Conservation (phyloP, 768 basidiomycete species). For the Xerocomellus amylosporus region DNA sequence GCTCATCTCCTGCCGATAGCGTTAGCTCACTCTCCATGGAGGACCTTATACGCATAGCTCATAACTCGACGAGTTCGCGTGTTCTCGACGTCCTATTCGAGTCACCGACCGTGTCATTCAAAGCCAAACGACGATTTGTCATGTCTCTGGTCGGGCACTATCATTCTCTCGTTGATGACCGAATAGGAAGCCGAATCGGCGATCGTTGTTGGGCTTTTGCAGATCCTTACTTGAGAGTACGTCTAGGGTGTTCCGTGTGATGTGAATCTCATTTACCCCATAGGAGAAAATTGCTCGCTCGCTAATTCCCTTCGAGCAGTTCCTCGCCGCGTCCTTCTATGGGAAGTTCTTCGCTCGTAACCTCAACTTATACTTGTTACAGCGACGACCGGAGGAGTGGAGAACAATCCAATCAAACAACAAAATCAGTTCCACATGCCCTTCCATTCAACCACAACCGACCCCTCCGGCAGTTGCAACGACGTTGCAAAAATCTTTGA, state of each 20-base stretch:
- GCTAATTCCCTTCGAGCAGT: slow-evolving; percentile 66
- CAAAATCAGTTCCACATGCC: slow-evolving; percentile 24
- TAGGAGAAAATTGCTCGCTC: slow-evolving; percentile 92
- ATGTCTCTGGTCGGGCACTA: slow-evolving; percentile 76
- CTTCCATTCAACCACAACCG: background rate
- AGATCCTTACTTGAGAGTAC: slow-evolving; percentile 90
- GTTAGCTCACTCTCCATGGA: slow-evolving; percentile 55
- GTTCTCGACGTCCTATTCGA: slow-evolving; percentile 78
- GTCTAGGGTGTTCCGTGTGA: background rate
- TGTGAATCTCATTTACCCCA: slow-evolving; percentile 1
- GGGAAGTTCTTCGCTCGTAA: slow-evolving; percentile 85
- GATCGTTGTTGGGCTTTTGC: slow-evolving; percentile 89
- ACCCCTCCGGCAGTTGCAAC: background rate
- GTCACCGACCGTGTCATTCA: slow-evolving; percentile 60
- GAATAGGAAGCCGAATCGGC: slow-evolving; percentile 84
- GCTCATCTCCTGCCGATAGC: slow-evolving; percentile 37
- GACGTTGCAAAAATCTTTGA: slow-evolving; percentile 37
- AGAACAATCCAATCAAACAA: slow-evolving; percentile 56
- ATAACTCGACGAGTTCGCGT: slow-evolving; percentile 68
- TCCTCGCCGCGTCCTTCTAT: slow-evolving; percentile 73
- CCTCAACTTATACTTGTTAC: slow-evolving; percentile 73
- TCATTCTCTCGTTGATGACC: slow-evolving; percentile 80
- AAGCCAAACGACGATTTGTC: slow-evolving; percentile 68
- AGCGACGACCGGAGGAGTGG: slow-evolving; percentile 84
- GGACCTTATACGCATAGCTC: slow-evolving; percentile 56